Conservation (phyloP, 257 asterid species). For the Fraxinus cuspidata region DNA sequence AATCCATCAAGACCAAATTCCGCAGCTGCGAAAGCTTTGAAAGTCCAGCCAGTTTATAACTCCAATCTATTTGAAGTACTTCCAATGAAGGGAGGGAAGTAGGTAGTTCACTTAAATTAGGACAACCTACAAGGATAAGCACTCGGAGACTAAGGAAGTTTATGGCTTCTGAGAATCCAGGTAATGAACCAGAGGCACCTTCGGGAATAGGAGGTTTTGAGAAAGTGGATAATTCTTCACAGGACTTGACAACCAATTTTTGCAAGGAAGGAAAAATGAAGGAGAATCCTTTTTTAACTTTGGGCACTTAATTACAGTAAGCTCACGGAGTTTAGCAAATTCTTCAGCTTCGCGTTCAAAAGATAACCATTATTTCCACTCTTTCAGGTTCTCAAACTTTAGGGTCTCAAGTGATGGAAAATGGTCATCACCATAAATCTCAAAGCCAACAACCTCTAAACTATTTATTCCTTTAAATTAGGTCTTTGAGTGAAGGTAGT, state of each 20-base stretch:
- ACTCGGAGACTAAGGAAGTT: background rate
- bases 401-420: constrained; percentile 58
- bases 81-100: background rate
- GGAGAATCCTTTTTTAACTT: constrained; percentile 43
- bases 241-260: background rate
- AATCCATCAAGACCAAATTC: background rate
- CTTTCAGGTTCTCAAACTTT: constrained; percentile 57
- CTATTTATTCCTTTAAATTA: constrained; percentile 53
- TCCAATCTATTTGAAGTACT: background rate
- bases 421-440: constrained; percentile 44
- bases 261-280: constrained; percentile 12
- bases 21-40: background rate
- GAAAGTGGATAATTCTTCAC: background rate
- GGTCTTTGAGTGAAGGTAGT: constrained; percentile 55
- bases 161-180: background rate
- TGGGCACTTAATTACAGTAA: constrained; percentile 53
- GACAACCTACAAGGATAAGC: background rate
- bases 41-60: background rate
- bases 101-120: background rate
- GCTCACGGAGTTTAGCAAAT: constrained; percentile 52
- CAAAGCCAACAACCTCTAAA: constrained; percentile 44
- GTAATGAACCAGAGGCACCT: constrained; percentile 27
- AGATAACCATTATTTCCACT: constrained; percentile 60
- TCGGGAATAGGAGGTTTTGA: constrained; percentile 47
- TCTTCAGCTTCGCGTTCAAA: constrained; percentile 23